These are phyloP conservation scores for Casuarina cunninghamiana DNA, from an alignment of 306 rosid species.

Conservation along the genomic window DNA sequence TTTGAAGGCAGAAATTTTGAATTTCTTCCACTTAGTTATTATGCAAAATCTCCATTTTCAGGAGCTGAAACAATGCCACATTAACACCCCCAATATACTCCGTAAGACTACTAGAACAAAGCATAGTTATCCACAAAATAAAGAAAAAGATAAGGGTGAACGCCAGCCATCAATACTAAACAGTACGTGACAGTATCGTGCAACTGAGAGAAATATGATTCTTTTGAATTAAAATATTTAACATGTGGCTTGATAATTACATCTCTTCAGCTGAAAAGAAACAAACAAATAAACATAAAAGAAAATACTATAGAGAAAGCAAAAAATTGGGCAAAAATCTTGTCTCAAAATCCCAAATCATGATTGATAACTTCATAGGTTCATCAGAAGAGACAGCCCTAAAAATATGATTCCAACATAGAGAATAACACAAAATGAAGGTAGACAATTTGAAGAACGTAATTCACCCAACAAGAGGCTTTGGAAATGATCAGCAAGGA, in stretches of 20 bases:
- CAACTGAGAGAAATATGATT: background rate
- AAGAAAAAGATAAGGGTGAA: background rate
- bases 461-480: background rate
- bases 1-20: background rate
- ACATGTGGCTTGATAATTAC: background rate
- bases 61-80: background rate
- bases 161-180: background rate
- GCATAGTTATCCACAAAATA: background rate
- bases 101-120: background rate
- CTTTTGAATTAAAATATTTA: background rate
- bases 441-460: background rate
- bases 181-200: background rate
- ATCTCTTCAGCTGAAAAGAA: background rate
- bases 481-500: background rate
- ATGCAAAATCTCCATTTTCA: background rate
- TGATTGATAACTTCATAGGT: constrained; percentile 4
- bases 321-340: background rate
- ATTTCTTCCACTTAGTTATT: background rate
- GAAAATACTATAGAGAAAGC: background rate
- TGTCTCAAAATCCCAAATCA: background rate
- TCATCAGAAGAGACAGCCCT: background rate
- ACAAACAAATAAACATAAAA: background rate
- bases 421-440: background rate
- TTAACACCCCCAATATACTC: background rate
- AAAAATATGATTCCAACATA: background rate